Evolutionary conservation across 2,329 filamentous ascomycete species (phyloP), one percentile per base, ranked within the genome.

Genomic region (Bimuria novae-zelandiae): DNA sequence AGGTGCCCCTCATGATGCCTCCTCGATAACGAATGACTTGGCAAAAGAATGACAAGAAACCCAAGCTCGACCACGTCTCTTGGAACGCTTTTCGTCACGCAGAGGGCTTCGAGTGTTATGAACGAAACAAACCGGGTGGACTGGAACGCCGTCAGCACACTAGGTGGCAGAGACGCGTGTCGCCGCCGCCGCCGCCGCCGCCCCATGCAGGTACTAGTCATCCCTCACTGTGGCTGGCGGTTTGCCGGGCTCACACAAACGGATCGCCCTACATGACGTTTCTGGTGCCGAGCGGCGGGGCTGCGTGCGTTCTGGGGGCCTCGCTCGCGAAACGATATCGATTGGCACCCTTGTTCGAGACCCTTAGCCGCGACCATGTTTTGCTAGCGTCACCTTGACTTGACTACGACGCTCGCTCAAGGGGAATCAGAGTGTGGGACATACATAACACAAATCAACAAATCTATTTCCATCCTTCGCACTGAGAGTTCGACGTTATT

Each of bases 371-470:
- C 12, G 17, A 7, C 23, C 19, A 17, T 35, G 21, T 36, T 46
- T 46, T 35, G 17, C 22, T 46, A 46, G 43, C 30, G 30, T 46
- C 43, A 30, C 43, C 43, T 46, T 46, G 43, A 46, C 29, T 46
- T 46, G 43, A 46, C 43, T 29, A 46, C 43, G 30, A n/a, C 29
- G 12, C 19, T 6, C 12, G 14, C 10, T 27, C 25, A 5, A 6
- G 25, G 25, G 6, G 25, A 27, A 27, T 27, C 10, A 27, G 6
- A 27, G 5, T 5, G 5, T 10, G 25, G 10, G 40, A 14, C 10
- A 5, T n/a, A 19, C 25, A 25, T n/a, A 43, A 30, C 19, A 16
- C 16, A 21, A 12, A 43, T 32, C 8, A n/a, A 10, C 17, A n/a
- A 17, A 17, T 19, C 25, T 30, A 30, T 30, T 43, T 25, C 17